Percentiles rank a stretch among this genome's conserved stretches.
Conservation (phyloP, 192 early-diverging fungal genomes). For the Pilobolus umbonatus region DNA sequence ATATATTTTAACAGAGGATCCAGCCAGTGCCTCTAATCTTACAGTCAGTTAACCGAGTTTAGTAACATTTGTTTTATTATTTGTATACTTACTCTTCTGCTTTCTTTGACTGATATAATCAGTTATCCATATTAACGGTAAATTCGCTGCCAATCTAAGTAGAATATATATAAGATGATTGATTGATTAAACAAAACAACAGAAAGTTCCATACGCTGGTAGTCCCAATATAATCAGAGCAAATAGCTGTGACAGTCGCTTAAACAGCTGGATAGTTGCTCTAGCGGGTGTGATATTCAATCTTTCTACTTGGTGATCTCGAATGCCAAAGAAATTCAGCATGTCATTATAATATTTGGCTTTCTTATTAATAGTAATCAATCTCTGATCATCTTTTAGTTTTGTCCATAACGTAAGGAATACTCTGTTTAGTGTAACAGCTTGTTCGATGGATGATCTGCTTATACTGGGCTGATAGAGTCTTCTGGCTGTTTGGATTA, state of each 20-base stretch:
- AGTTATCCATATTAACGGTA: conserved; percentile 47
- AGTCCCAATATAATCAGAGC: conserved; percentile 74
- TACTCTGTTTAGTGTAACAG: conserved; percentile 80
- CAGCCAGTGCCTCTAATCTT: conserved; percentile 69
- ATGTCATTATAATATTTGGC: conserved; percentile 82
- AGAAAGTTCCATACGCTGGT: conserved; percentile 63
- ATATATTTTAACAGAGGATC: conserved; percentile 88
- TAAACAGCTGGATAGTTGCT: conserved; percentile 62
- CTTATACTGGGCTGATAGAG: conserved; percentile 74
- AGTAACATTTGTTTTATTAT: background rate
- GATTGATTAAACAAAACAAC: background rate
- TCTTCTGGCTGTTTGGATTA: conserved; percentile 88
- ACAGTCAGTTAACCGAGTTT: background rate
- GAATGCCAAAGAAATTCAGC: conserved; percentile 88
- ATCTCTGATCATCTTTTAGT: conserved; percentile 72
- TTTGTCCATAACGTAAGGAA: conserved; percentile 76
- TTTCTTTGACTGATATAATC: conserved; percentile 49
- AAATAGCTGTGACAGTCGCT: conserved; percentile 61
- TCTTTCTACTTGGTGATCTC: conserved; percentile 92
- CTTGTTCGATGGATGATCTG: conserved; percentile 77
- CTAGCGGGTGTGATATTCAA: conserved; percentile 59
- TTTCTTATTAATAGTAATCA: conserved; percentile 62
- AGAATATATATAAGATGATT: conserved; percentile 2
- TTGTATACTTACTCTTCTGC: conserved; percentile 39
- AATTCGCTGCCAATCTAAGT: conserved; percentile 44